Evolutionary conservation across 1,139 yeast genomes (phyloP).

Genomic region (Candida gigantensis): DNA sequence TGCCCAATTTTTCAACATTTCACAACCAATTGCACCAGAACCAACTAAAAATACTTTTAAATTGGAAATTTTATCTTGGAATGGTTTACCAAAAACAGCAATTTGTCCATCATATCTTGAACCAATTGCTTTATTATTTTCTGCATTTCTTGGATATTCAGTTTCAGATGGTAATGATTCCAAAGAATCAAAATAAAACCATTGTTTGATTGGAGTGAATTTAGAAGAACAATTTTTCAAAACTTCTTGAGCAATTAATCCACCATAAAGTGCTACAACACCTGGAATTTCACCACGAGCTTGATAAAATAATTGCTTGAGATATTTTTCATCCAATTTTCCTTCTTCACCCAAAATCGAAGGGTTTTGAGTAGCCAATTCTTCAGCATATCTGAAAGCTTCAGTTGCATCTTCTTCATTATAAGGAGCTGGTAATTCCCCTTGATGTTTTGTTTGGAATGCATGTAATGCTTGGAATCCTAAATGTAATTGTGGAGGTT

Average conservation of each 20-base stretch:
- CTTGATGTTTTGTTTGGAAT: constrained; percentile 63
- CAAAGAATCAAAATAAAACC: constrained; percentile 88
- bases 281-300: constrained; percentile 94
- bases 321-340: constrained; percentile 61
- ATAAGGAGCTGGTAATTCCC: constrained; percentile 74
- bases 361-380: constrained; percentile 62
- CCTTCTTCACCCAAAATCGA: constrained; percentile 56
- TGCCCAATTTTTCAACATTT: constrained; percentile 98
- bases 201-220: constrained; percentile 87
- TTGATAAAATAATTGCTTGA: constrained; percentile 76
- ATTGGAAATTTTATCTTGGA: constrained; percentile 72
- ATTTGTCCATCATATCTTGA: constrained; percentile 91
- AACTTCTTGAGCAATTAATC: constrained; percentile 94
- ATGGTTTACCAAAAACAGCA: constrained; percentile 86
- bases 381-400: constrained; percentile 58
- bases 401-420: constrained; percentile 75
- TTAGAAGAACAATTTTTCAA: constrained; percentile 93
- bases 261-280: constrained; percentile 87
- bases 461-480: constrained; percentile 89
- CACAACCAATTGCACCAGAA: constrained; percentile 99
- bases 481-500: constrained; percentile 85
- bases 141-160: constrained; percentile 61
- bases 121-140: constrained; percentile 71
- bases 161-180: constrained; percentile 78
- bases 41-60: constrained; percentile 89